Percentiles rank a stretch among this genome's conserved stretches.
These are phyloP conservation scores for Penicillium flavigenum DNA, from an alignment of 495 filamentous ascomycete species.

Conservation along the genomic window DNA sequence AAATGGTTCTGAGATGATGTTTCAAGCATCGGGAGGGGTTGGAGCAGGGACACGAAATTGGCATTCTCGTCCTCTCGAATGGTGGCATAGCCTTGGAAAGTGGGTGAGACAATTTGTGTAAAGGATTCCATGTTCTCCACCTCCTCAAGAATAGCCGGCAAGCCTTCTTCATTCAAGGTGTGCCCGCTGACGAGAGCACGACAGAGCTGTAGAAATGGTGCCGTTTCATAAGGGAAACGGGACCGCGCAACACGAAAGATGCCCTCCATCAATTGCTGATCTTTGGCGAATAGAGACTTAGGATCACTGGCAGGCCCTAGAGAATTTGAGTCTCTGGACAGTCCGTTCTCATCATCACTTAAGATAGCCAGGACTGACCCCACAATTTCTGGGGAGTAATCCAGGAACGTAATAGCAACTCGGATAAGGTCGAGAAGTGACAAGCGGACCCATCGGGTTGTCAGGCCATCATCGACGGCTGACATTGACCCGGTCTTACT, in stretches of 20 bases:
- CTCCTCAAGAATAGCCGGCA: constrained; percentile 51
- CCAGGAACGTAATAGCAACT: constrained; percentile 53
- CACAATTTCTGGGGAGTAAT: constrained; percentile 67
- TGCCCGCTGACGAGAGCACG: constrained; percentile 50
- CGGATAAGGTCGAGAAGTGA: constrained; percentile 66
- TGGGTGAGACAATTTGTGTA: constrained; percentile 65
- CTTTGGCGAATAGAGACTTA: constrained; percentile 52
- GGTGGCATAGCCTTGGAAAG: constrained; percentile 68
- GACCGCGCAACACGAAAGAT: constrained; percentile 62
- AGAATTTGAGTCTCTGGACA: constrained; percentile 33
- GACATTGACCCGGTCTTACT: constrained; percentile 37
- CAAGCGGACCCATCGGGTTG: constrained; percentile 49
- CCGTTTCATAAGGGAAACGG: constrained; percentile 83
- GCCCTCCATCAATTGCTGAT: constrained; percentile 52
- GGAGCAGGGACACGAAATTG: constrained; percentile 53
- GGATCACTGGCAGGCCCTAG: constrained; percentile 44
- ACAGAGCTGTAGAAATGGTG: constrained; percentile 72
- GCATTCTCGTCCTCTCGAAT: constrained; percentile 81
- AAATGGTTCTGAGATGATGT: constrained; percentile 23
- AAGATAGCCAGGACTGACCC: constrained; percentile 61
- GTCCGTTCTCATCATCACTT: constrained; percentile 31
- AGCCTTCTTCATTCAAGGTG: constrained; percentile 47
- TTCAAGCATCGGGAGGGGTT: constrained; percentile 44
- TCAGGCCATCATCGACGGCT: constrained; percentile 42
- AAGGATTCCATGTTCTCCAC: constrained; percentile 66